Conservation (phyloP, 176 grass and related monocot genomes). For the Musa beccarii region DNA sequence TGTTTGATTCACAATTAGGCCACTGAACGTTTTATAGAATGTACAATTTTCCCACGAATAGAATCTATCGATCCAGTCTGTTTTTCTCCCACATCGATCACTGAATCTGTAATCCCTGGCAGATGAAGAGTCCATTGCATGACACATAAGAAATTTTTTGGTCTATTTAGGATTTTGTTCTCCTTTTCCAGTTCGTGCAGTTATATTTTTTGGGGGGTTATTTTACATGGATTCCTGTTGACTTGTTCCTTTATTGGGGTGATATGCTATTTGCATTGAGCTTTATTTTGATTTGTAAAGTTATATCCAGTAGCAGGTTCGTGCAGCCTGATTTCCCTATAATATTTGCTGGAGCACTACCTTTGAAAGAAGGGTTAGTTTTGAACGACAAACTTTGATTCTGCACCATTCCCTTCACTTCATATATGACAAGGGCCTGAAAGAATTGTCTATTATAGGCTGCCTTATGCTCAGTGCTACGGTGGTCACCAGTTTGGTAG, state of each 20-base stretch:
- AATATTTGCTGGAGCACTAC: constrained; percentile 75
- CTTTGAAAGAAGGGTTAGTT: constrained; percentile 68
- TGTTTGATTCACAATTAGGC: too few species aligned
- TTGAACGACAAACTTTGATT: background rate
- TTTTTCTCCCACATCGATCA: background rate
- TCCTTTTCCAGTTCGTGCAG: background rate
- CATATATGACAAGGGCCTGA: background rate
- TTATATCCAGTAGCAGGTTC: constrained; percentile 40
- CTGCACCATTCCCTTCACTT: background rate
- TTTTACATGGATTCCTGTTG: background rate
- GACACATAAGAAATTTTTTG: background rate
- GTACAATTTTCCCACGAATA: background rate
- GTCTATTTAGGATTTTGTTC: background rate
- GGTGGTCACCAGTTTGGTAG: constrained; percentile 90
- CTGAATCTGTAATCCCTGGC: background rate
- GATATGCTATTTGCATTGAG: background rate
- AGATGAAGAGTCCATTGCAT: background rate
- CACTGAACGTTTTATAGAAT: too few species aligned
- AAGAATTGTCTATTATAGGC: constrained; percentile 28
- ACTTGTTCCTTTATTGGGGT: background rate
- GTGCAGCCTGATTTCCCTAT: constrained; percentile 64
- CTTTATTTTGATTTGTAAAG: background rate
- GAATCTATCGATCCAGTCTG: too few species aligned
- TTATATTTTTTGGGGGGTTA: background rate
- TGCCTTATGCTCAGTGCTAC: constrained; percentile 85